Percentiles rank a stretch among this genome's conserved stretches.
These are phyloP conservation scores for Dothistroma septosporum DNA, from an alignment of 2,329 filamentous ascomycete species.

Conservation along the genomic window DNA sequence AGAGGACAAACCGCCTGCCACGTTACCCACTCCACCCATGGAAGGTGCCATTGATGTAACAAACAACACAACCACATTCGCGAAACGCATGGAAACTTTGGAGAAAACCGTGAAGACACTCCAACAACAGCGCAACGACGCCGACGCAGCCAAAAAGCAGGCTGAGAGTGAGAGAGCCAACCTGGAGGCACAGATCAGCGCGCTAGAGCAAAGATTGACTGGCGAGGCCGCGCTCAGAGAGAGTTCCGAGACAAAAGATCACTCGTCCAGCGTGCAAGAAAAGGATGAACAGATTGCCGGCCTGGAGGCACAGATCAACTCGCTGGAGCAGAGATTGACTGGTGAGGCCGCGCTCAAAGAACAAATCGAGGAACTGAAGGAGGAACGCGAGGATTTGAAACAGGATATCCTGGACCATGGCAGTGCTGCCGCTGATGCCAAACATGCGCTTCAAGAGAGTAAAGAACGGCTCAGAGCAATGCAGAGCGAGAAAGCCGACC, in stretches of 20 bases:
- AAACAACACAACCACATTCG: too few relatives aligned
- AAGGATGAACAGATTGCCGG: slow-evolving; percentile 86
- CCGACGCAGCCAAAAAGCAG: too few relatives aligned
- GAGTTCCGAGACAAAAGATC: slow-evolving; percentile 24
- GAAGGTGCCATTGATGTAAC: too few relatives aligned
- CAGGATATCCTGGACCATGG: slow-evolving; percentile 28
- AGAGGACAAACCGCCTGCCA: too few relatives aligned
- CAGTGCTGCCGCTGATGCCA: slow-evolving; percentile 29
- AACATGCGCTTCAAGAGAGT: slow-evolving; percentile 29
- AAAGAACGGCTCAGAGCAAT: slow-evolving; percentile 55
- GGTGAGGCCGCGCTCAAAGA: slow-evolving; percentile 27
- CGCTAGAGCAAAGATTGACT: slow-evolving; percentile 23
- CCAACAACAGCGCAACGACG: too few relatives aligned
- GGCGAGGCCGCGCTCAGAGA: slow-evolving; percentile 26
- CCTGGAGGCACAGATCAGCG: slow-evolving; percentile 57
- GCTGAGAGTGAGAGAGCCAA: slow-evolving; percentile 92
- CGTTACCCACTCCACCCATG: too few relatives aligned
- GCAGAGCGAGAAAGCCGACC: slow-evolving; percentile 83
- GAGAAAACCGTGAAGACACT: too few relatives aligned
- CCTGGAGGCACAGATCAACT: slow-evolving; percentile 57
- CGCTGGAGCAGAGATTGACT: slow-evolving; percentile 23
- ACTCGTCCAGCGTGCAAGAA: too few relatives aligned
- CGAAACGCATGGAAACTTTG: too few relatives aligned
- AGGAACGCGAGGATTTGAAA: slow-evolving; percentile 25
- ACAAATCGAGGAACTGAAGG: slow-evolving; percentile 24